Conservation (phyloP, 768 basidiomycete genomes). For the Termitomyces sp. region DNA sequence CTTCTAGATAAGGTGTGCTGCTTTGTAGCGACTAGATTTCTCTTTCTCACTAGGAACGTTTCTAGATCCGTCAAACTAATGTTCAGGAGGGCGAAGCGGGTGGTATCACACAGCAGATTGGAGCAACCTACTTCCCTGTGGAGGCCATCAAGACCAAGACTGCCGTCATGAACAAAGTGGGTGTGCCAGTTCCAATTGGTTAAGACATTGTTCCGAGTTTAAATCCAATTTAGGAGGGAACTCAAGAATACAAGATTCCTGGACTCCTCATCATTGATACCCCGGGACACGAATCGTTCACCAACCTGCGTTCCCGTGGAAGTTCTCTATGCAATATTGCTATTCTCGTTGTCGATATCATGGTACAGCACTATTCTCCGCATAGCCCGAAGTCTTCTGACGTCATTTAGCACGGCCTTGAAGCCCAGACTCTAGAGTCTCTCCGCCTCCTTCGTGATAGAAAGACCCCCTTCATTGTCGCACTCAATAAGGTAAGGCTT, state of each 20-base stretch:
- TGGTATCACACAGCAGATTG: constrained; percentile 99
- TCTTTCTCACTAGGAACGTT: background rate
- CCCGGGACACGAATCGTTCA: constrained; percentile 99
- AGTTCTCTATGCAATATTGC: constrained; percentile 98
- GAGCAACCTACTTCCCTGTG: constrained; percentile 98
- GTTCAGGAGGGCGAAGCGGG: constrained; percentile 99
- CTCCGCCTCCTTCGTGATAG: constrained; percentile 84
- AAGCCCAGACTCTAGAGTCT: constrained; percentile 97
- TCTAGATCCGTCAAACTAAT: constrained; percentile 96
- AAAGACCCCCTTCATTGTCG: constrained; percentile 98
- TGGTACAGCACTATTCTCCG: constrained; percentile 40
- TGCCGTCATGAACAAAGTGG: constrained; percentile 81
- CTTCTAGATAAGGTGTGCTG: constrained; percentile 81
- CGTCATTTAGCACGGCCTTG: constrained; percentile 76
- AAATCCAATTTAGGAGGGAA: constrained; percentile 47
- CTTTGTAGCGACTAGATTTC: background rate
- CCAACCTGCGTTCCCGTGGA: constrained; percentile 91
- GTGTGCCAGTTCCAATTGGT: background rate
- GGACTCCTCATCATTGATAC: constrained; percentile 96
- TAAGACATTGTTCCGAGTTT: background rate
- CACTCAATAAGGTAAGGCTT: constrained; percentile 79
- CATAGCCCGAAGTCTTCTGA: constrained; percentile 1
- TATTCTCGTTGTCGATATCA: constrained; percentile 97
- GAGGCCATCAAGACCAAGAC: constrained; percentile 94
- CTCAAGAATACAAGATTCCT: constrained; percentile 92